A percentile compares a stretch with the other conserved stretches of the same genome.
phyloP scores from a whole-genome alignment of 2,329 filamentous ascomycete genomes.

The Hypoxylon sp. region DNA sequence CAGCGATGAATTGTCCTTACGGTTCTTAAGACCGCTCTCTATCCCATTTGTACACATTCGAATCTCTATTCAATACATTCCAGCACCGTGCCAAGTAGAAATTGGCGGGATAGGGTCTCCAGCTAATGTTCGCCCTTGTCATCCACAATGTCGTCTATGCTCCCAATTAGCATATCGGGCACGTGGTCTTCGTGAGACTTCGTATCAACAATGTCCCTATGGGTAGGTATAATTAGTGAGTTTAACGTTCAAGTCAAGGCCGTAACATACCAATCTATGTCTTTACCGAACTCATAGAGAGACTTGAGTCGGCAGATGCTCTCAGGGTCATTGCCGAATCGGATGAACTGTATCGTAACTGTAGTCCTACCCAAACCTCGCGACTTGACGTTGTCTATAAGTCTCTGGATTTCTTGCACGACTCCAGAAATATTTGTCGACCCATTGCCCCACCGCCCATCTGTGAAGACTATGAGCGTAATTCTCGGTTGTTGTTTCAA shows the following conservation, averaged over 20 bases:
- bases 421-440: background rate
- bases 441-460: conserved; percentile 14
- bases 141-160: conserved; percentile 16
- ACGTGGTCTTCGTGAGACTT: conserved; percentile 24
- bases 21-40: no score
- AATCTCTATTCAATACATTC: background rate
- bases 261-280: conserved; percentile 4
- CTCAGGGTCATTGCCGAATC: conserved; percentile 15
- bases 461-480: conserved; percentile 26
- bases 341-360: conserved; percentile 26
- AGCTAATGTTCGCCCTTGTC: conserved; percentile 6
- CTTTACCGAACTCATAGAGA: conserved; percentile 13
- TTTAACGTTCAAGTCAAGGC: background rate
- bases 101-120: background rate
- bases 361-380: conserved; percentile 3
- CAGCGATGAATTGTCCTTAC: no score
- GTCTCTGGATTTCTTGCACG: conserved; percentile 2
- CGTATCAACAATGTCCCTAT: conserved; percentile 23
- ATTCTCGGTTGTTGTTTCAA: conserved; percentile 2
- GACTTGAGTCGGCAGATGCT: conserved; percentile 7
- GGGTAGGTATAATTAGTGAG: background rate
- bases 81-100: background rate
- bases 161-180: conserved; percentile 24
- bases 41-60: no score
- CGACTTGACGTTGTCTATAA: background rate